Base-by-base conservation (phyloP, 2,329 filamentous ascomycete genomes). In the Xylariaceae sp. region DNA sequence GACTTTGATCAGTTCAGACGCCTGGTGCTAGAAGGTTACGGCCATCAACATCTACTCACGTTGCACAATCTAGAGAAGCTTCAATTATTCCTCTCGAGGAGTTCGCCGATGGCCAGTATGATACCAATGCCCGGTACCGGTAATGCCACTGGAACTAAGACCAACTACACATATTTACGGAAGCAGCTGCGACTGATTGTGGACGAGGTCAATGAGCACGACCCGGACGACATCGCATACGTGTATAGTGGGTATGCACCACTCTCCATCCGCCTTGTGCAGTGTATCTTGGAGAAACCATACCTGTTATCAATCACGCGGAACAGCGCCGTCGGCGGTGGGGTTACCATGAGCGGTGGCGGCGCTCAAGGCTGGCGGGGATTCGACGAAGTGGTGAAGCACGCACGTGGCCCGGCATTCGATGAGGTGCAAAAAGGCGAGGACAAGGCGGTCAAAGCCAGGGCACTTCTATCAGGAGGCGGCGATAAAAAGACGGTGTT, bases 181-280 rank as follows among this genome's bases (percentile, higher is more conserved):
- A 96, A 94, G 69, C 86, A 87, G 55, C 81, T 99, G 13, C 84
- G 88, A 31, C 81, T 99, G 14, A 96, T 97, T 66, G 88, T 97
- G 50, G 94, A 99, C 67, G 94, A 97, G 68, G 93, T 99, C 38
- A 92, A 96, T 66, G 94, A 99, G 70, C 86, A 94, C 53, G 88
- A 95, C 43, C 94, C 94, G 2, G 89, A 94, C 63, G 94, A 99
- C 63, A 87, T 97, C 55, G 88, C 92, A n/a, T 99, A 99, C 65
- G 92, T 97, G 11, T 99, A 97, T 72, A 96, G 90, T 58, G 95
- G 94, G 47, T 99, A 97, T 67, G 94, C 95, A 5, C 95, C 94
- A 0, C 80, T 99, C 12, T 96, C 90, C 42, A 83, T 97, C 48
- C 86, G 94, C 14, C 81, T 99, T 5, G 87, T 99, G 6, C 95